These are phyloP conservation scores for Fusarium tuaranense DNA, from an alignment of 2,329 filamentous ascomycete genomes.

Conservation along the genomic window DNA sequence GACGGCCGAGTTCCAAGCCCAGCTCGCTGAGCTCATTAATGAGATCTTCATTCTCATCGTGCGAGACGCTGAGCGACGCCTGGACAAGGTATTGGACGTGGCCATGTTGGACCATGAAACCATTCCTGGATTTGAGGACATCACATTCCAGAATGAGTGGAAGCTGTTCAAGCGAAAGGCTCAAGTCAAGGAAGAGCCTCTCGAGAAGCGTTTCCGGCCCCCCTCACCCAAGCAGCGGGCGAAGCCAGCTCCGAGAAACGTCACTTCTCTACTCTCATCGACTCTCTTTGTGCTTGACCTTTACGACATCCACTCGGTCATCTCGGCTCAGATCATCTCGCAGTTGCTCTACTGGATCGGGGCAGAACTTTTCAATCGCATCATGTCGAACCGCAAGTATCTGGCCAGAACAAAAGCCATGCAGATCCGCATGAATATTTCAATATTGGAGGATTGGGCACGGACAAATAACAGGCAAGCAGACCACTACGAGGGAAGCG, in stretches of 20 bases:
- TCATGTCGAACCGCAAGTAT: slow-evolving; percentile 97
- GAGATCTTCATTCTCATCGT: slow-evolving; percentile 99
- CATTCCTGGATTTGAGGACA: slow-evolving; percentile 96
- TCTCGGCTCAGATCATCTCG: slow-evolving; percentile 89
- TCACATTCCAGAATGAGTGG: slow-evolving; percentile 98
- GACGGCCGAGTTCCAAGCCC: slow-evolving; percentile 90
- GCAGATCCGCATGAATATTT: slow-evolving; percentile 99
- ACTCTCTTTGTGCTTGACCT: slow-evolving; percentile 97
- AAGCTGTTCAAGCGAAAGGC: slow-evolving; percentile 94
- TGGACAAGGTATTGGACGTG: slow-evolving; percentile 93
- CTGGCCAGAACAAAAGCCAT: slow-evolving; percentile 97
- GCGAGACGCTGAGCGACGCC: slow-evolving; percentile 90
- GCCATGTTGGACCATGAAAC: slow-evolving; percentile 98
- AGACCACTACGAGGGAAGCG: slow-evolving; percentile 94
- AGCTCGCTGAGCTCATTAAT: slow-evolving; percentile 94
- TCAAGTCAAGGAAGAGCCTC: slow-evolving; percentile 88
- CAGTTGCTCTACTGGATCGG: slow-evolving; percentile 97
- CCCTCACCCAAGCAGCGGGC: slow-evolving; percentile 93
- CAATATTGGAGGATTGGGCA: slow-evolving; percentile 95
- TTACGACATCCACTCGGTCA: slow-evolving; percentile 99
- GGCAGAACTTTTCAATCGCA: slow-evolving; percentile 95
- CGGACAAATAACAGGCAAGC: slow-evolving; percentile 91
- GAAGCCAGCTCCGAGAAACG: slow-evolving; percentile 92
- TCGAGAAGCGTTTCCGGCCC: slow-evolving; percentile 90
- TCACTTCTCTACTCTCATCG: slow-evolving; percentile 94